A percentile compares a stretch with the other conserved stretches of the same genome.
Evolutionary conservation across 2,329 filamentous ascomycete species (phyloP).

Genomic region (Thelonectria rubi): DNA sequence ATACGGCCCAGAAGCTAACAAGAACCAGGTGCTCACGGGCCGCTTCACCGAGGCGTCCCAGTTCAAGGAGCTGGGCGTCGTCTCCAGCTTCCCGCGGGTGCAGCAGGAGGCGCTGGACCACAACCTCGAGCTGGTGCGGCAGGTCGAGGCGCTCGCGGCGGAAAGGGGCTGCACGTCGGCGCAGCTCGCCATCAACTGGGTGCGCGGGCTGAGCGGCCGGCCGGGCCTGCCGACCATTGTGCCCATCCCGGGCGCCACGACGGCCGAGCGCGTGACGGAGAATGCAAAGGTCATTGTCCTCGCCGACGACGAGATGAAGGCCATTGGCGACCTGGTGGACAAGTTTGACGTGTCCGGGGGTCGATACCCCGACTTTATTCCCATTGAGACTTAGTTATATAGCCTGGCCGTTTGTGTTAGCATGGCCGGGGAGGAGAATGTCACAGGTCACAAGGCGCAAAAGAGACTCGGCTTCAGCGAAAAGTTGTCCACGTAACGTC

Average conservation of each 20-base stretch:
- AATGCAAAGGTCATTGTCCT: slow-evolving; percentile 63
- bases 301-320: slow-evolving; percentile 58
- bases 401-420: slow-evolving; percentile 20
- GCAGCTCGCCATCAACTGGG: slow-evolving; percentile 75
- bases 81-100: slow-evolving; percentile 64
- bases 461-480: slow-evolving; percentile 35
- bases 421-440: slow-evolving; percentile 10
- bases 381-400: slow-evolving; percentile 48
- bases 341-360: slow-evolving; percentile 58
- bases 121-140: slow-evolving; percentile 69
- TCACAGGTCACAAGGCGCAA: slow-evolving; percentile 7
- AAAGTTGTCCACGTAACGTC: slow-evolving; percentile 46
- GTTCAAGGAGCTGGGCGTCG: slow-evolving; percentile 34
- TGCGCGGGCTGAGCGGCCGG: slow-evolving; percentile 57
- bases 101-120: slow-evolving; percentile 68
- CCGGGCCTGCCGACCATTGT: slow-evolving; percentile 67
- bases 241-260: slow-evolving; percentile 73
- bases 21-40: slow-evolving; percentile 43
- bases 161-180: slow-evolving; percentile 68
- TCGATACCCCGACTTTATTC: slow-evolving; percentile 56
- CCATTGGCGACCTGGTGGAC: slow-evolving; percentile 58
- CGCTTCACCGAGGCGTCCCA: slow-evolving; percentile 39
- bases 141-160: slow-evolving; percentile 66
- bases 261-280: slow-evolving; percentile 65
- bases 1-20: slow-evolving; percentile 22